Evolutionary conservation across 768 basidiomycete species (phyloP), one percentile per base, ranked within the genome.

Genomic region (Suillus tomentosus): DNA sequence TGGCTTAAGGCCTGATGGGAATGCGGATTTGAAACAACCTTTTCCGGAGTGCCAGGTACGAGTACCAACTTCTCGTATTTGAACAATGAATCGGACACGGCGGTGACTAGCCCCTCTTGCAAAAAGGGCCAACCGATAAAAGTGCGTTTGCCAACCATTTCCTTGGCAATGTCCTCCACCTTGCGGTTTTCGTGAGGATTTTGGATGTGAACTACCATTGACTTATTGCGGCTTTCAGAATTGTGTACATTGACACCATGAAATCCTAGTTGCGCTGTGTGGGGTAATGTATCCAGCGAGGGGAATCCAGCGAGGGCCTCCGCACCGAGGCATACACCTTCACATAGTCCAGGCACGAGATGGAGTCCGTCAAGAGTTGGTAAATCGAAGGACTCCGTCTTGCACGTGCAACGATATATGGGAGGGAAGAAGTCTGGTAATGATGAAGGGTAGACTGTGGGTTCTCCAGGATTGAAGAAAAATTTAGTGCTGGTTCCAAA

Each of bases 171-270:
- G 15, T 91, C 90, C 70, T 90, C 86, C 7, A 85, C 77, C 74
- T 88, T 91, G 67, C 79, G 79, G 54, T 76, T 77, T 65, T 94
- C 92, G 73, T 89, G 83, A 0, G 84, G 84, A 71, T 94, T 92
- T 56, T 91, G 79, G 68, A 98, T 87, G 67, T 91, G 87, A 27
- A 99, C 83, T 60, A 99, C 81, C 89, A 99, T 95, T 2, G 94
- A 95, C 77, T 96, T 94, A 79, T 96, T 96, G 43, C 89, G 84
- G 67, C 88, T 93, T 73, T 97, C 96, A 0, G 87, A 80, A 61
- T 94, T 93, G 74, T 99, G 96, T 14, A 99, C 89, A 72, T 95
- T 97, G 69, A 99, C 95, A 24, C 90, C 87, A 71, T 99, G 96
- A 76, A 87, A 84, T 17, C 89, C 95, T 27, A 99, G 81, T 27